Percentiles rank a stretch among this genome's conserved stretches.
phyloP scores from a whole-genome alignment of 1,139 yeast genomes.

The Saccharomyces hybrid region DNA sequence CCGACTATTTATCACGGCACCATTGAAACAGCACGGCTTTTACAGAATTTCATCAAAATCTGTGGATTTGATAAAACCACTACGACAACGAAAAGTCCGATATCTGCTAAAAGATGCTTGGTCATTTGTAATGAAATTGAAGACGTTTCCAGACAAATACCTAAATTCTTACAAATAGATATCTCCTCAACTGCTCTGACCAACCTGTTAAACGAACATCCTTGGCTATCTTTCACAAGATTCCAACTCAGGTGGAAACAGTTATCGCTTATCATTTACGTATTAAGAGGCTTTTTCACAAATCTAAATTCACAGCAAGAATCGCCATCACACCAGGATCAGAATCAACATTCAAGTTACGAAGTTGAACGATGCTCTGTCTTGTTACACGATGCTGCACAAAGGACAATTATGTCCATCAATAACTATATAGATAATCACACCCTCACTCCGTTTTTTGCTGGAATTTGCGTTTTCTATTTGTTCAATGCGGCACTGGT shows the following conservation, averaged over 20 bases:
- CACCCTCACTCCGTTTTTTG: conserved; percentile 39
- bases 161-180: conserved; percentile 38
- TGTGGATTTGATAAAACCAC: conserved; percentile 47
- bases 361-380: conserved; percentile 41
- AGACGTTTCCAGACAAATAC: conserved; percentile 38
- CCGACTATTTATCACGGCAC: conserved; percentile 57
- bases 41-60: conserved; percentile 34
- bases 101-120: conserved; percentile 29
- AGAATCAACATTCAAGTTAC: conserved; percentile 33
- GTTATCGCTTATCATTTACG: conserved; percentile 9
- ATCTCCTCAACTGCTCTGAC: conserved; percentile 8
- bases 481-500: conserved; percentile 12
- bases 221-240: conserved; percentile 14
- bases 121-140: conserved; percentile 42
- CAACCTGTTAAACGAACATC: conserved; percentile 7
- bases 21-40: conserved; percentile 45
- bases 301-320: conserved; percentile 1
- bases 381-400: conserved; percentile 46
- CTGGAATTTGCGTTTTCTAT: conserved; percentile 59
- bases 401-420: conserved; percentile 45
- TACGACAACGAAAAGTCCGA: conserved; percentile 41
- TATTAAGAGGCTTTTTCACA: conserved; percentile 16
- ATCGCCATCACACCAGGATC: conserved; percentile 28
- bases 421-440: conserved; percentile 39
- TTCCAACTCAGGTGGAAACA: conserved; percentile 12